These are phyloP conservation scores for Coemansia sp. DNA, from an alignment of 192 early-diverging fungal species.

Conservation along the genomic window DNA sequence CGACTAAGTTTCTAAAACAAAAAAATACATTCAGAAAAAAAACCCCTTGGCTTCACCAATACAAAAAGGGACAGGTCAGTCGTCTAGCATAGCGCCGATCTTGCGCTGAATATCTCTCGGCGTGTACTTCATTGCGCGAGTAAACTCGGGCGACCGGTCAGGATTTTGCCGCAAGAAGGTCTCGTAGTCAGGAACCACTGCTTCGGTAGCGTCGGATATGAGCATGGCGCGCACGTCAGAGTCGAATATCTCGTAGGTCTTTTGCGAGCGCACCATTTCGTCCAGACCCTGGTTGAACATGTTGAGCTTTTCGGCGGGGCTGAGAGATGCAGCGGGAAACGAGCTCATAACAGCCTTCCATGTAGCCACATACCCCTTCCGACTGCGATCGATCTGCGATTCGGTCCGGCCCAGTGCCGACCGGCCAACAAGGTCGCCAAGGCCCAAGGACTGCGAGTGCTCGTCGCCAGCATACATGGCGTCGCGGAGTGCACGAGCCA, in stretches of 20 bases:
- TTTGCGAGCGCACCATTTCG: slow-evolving; percentile 53
- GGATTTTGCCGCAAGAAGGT: slow-evolving; percentile 47
- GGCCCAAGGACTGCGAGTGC: slow-evolving; percentile 46
- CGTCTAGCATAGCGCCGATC: slow-evolving; percentile 47
- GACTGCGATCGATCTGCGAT: slow-evolving; percentile 49
- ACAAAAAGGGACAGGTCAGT: slow-evolving; percentile 7
- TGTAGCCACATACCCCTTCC: slow-evolving; percentile 48
- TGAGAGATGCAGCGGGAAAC: slow-evolving; percentile 49
- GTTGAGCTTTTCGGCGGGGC: slow-evolving; percentile 42
- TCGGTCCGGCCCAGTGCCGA: slow-evolving; percentile 45
- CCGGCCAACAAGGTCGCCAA: slow-evolving; percentile 52
- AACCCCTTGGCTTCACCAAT: neutral
- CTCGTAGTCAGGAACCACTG: slow-evolving; percentile 48
- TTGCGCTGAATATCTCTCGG: slow-evolving; percentile 49
- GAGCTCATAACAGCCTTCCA: slow-evolving; percentile 56
- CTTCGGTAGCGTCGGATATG: slow-evolving; percentile 42
- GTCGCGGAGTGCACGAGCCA: slow-evolving; percentile 48
- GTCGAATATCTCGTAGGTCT: slow-evolving; percentile 51
- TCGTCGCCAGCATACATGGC: slow-evolving; percentile 51
- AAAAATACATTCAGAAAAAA: neutral
- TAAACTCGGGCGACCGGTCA: slow-evolving; percentile 51
- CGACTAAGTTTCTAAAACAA: neutral
- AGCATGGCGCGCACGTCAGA: slow-evolving; percentile 50
- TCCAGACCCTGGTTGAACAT: slow-evolving; percentile 55
- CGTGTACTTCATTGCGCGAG: slow-evolving; percentile 51